phyloP scores from a whole-genome alignment of 2,329 filamentous ascomycete genomes.

The Arthrobotrys entomopaga region DNA sequence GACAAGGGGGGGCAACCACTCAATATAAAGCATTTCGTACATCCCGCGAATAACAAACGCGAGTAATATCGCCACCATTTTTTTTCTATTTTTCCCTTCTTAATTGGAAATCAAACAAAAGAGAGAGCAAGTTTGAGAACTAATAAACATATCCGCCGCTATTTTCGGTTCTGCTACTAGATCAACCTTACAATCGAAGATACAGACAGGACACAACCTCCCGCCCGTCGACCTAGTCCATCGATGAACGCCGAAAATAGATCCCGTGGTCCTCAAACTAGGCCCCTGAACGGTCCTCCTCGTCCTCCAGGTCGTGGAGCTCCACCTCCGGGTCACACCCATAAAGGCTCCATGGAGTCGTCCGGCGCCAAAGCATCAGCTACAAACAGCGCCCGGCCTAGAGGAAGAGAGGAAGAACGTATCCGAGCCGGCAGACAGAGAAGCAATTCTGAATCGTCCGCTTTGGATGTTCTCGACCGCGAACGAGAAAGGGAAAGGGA shows the following conservation, averaged over 20 bases:
- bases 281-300: conserved; percentile 37
- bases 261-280: conserved; percentile 46
- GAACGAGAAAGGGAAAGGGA: conserved; percentile 70
- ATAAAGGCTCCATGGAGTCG: conserved; percentile 34
- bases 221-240: conserved; percentile 42
- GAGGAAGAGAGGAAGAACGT: conserved; percentile 28
- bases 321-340: conserved; percentile 31
- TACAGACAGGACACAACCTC: conserved; percentile 33
- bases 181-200: conserved; percentile 52
- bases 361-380: conserved; percentile 10
- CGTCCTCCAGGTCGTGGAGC: conserved; percentile 39
- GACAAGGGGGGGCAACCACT: too few relatives aligned
- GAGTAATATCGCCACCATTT: background rate
- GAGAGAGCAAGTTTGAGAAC: conserved; percentile 28
- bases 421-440: conserved; percentile 46
- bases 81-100: conserved; percentile 4
- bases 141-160: conserved; percentile 7
- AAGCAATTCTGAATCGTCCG: conserved; percentile 82
- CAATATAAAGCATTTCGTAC: background rate
- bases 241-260: conserved; percentile 41
- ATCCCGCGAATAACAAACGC: background rate
- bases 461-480: conserved; percentile 69
- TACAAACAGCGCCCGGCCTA: conserved; percentile 16
- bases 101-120: background rate
- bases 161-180: conserved; percentile 22